Evolutionary conservation across 331 rosid genomes (phyloP).

Genomic region (Stylosanthes scabra): DNA sequence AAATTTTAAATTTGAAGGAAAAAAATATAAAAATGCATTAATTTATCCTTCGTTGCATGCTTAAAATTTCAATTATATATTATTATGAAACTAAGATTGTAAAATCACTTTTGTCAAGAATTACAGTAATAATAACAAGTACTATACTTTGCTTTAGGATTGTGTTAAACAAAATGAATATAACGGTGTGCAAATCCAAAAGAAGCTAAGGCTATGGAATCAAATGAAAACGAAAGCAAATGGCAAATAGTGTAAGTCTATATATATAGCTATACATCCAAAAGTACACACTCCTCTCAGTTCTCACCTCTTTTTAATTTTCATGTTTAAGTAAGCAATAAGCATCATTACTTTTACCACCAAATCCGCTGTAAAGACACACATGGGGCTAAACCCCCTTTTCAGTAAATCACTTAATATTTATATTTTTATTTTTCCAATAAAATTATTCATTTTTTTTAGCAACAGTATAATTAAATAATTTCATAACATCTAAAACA

Average conservation of each 20-base stretch:
- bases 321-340: slow-evolving; percentile 11
- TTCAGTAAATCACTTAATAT: background rate
- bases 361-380: slow-evolving; percentile 35
- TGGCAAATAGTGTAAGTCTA: background rate
- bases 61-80: no score
- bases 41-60: no score
- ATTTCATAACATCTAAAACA: no score
- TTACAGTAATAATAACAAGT: background rate
- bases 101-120: no score
- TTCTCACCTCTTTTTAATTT: background rate
- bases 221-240: no score
- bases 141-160: no score
- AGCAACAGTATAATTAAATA: no score
- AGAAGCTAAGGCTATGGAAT: background rate
- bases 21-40: no score
- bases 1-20: background rate
- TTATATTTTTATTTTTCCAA: no score
- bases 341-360: slow-evolving; percentile 23
- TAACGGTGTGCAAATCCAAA: slow-evolving; percentile 4
- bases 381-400: slow-evolving; percentile 10
- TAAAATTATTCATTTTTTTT: no score
- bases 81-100: no score
- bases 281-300: background rate
- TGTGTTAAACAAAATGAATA: no score
- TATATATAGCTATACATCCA: background rate